phyloP scores from a whole-genome alignment of 805 yeast genomes.

The Teunomyces aglyptinius region DNA sequence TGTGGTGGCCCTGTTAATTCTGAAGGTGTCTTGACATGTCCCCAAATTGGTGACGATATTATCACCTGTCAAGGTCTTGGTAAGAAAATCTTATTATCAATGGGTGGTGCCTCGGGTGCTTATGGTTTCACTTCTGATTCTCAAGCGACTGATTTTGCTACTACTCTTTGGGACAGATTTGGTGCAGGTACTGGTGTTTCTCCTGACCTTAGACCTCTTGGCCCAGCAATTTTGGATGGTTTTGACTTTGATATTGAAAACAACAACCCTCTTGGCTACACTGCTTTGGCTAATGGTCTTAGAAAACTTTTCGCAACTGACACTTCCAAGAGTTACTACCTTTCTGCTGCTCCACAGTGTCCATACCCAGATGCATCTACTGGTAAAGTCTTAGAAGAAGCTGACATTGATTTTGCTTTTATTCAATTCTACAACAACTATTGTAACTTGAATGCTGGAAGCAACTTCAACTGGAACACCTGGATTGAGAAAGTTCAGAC shows the following conservation, averaged over 20 bases:
- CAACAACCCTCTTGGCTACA: slow-evolving; percentile 60
- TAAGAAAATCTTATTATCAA: slow-evolving; percentile 70
- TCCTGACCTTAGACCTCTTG: slow-evolving; percentile 53
- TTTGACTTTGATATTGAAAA: slow-evolving; percentile 76
- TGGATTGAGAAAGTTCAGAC: slow-evolving; percentile 66
- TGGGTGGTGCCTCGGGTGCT: slow-evolving; percentile 50
- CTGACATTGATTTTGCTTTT: slow-evolving; percentile 75
- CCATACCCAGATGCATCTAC: slow-evolving; percentile 68
- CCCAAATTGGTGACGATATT: slow-evolving; percentile 57
- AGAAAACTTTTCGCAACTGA: slow-evolving; percentile 16
- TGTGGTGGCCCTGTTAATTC: slow-evolving; percentile 13
- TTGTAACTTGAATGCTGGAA: slow-evolving; percentile 46
- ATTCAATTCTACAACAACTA: slow-evolving; percentile 89
- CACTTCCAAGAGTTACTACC: slow-evolving; percentile 57
- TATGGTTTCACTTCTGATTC: slow-evolving; percentile 41
- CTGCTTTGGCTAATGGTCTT: slow-evolving; percentile 46
- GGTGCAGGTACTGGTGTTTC: slow-evolving; percentile 18
- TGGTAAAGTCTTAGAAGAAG: slow-evolving; percentile 35
- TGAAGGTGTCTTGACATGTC: slow-evolving; percentile 14
- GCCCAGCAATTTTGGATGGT: slow-evolving; percentile 76
- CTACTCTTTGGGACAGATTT: slow-evolving; percentile 25
- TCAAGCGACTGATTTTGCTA: slow-evolving; percentile 24
- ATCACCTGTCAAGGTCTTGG: slow-evolving; percentile 75
- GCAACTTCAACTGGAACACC: slow-evolving; percentile 58
- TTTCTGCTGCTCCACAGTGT: slow-evolving; percentile 94